phyloP scores from a whole-genome alignment of 805 yeast species.

The Torulaspora quercuum region DNA sequence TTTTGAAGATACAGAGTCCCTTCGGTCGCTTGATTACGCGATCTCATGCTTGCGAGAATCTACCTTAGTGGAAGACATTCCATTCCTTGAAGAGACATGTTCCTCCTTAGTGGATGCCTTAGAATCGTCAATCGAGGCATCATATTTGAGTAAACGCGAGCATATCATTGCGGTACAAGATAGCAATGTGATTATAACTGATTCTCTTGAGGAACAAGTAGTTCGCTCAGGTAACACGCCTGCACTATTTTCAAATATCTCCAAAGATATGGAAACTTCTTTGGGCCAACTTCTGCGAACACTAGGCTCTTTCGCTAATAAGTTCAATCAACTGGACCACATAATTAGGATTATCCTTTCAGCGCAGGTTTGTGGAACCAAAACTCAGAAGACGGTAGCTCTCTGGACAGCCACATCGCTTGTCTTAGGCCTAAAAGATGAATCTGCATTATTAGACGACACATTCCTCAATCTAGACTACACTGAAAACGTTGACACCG shows the following conservation, averaged over 20 bases:
- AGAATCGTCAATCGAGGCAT: slow-evolving; percentile 3
- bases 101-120: slow-evolving; percentile 5
- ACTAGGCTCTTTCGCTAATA: slow-evolving; percentile 3
- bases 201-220: slow-evolving; percentile 8
- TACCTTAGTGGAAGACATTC: slow-evolving; percentile 6
- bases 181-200: slow-evolving; percentile 20
- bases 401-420: slow-evolving; percentile 42
- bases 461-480: slow-evolving; percentile 15
- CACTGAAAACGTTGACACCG: slow-evolving; percentile 11
- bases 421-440: slow-evolving; percentile 25
- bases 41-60: slow-evolving; percentile 8
- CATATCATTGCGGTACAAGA: slow-evolving; percentile 22
- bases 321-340: slow-evolving; percentile 8
- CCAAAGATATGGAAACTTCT: slow-evolving; percentile 24
- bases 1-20: slow-evolving; percentile 15
- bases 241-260: slow-evolving; percentile 22
- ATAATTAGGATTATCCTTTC: slow-evolving; percentile 26
- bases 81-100: slow-evolving; percentile 10
- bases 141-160: slow-evolving; percentile 4
- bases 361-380: slow-evolving; percentile 12
- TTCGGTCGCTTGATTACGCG: slow-evolving; percentile 16
- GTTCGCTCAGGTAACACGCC: slow-evolving; percentile 8
- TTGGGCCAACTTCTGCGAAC: slow-evolving; percentile 7
- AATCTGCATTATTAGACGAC: slow-evolving; percentile 23
- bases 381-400: slow-evolving; percentile 18